phyloP scores from a whole-genome alignment of 257 asterid genomes.

The Plectranthus barbatus region DNA sequence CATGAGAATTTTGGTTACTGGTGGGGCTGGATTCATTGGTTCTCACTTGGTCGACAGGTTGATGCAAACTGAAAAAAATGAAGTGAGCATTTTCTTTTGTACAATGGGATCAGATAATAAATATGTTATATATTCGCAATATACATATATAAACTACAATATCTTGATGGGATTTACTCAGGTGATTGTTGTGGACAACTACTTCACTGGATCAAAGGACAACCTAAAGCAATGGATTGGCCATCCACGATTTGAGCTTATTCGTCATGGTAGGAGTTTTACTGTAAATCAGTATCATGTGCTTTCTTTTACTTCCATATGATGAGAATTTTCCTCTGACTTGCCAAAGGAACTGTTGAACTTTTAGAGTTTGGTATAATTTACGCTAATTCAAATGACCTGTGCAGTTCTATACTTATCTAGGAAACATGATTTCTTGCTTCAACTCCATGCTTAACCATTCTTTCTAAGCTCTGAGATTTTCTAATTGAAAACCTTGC shows the following conservation, averaged over 20 bases:
- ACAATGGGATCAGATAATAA: neutral
- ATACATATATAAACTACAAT: neutral
- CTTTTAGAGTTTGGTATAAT: too few relatives aligned
- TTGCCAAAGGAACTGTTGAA: too few relatives aligned
- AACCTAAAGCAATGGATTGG: too few relatives aligned
- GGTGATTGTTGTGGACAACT: constrained; percentile 95
- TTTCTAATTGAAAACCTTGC: neutral
- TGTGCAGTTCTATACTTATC: too few relatives aligned
- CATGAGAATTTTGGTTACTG: constrained; percentile 93
- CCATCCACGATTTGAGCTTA: constrained; percentile 95
- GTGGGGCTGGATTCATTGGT: constrained; percentile 99
- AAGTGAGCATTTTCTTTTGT: constrained; percentile 37
- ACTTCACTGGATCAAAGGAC: too few relatives aligned
- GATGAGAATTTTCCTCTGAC: too few relatives aligned
- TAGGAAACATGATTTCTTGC: too few relatives aligned
- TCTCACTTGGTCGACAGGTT: constrained; percentile 94
- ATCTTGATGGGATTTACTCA: constrained; percentile 10
- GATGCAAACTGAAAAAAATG: constrained; percentile 93
- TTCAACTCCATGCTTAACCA: too few relatives aligned
- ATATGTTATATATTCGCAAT: neutral
- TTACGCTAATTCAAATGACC: neutral
- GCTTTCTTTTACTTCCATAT: neutral
- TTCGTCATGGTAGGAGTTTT: constrained; percentile 70
- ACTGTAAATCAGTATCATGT: neutral
- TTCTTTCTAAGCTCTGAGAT: too few relatives aligned